These are phyloP conservation scores for Aristolochia contorta DNA, from an alignment of 164 flowering plant species.

Conservation along the genomic window DNA sequence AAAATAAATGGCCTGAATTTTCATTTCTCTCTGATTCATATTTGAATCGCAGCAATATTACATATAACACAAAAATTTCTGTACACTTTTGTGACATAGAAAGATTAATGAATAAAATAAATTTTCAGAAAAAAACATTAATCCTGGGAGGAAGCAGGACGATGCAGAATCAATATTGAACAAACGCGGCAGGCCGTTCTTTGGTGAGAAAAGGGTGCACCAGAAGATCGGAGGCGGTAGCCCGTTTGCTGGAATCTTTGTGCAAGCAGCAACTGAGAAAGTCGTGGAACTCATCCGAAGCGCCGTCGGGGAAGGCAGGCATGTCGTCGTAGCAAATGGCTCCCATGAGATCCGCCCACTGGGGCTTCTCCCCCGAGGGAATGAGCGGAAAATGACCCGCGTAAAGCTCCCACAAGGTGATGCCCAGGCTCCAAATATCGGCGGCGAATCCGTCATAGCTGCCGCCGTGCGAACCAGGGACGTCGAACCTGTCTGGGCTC, in stretches of 20 bases:
- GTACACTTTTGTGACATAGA: too few relatives aligned
- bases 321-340: constrained; percentile 71
- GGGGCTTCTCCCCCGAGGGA: constrained; percentile 55
- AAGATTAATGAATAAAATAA: too few relatives aligned
- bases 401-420: constrained; percentile 55
- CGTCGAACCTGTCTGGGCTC: constrained; percentile 88
- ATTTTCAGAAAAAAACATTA: too few relatives aligned
- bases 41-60: too few relatives aligned
- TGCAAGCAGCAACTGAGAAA: constrained; percentile 63
- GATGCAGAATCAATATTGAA: too few relatives aligned
- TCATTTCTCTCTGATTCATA: too few relatives aligned
- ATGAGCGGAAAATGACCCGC: constrained; percentile 63
- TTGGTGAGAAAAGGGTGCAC: constrained; percentile 45
- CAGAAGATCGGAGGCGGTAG: constrained; percentile 45
- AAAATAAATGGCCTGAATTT: too few relatives aligned
- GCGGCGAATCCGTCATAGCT: constrained; percentile 56
- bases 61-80: too few relatives aligned
- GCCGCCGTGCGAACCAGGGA: constrained; percentile 49
- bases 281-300: constrained; percentile 43
- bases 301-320: constrained; percentile 43
- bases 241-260: constrained; percentile 52
- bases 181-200: too few relatives aligned
- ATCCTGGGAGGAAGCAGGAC: too few relatives aligned
- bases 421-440: constrained; percentile 75
- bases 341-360: constrained; percentile 79